Base-by-base conservation (phyloP, 345 rosid species). In the Eutrema yunnanense region DNA sequence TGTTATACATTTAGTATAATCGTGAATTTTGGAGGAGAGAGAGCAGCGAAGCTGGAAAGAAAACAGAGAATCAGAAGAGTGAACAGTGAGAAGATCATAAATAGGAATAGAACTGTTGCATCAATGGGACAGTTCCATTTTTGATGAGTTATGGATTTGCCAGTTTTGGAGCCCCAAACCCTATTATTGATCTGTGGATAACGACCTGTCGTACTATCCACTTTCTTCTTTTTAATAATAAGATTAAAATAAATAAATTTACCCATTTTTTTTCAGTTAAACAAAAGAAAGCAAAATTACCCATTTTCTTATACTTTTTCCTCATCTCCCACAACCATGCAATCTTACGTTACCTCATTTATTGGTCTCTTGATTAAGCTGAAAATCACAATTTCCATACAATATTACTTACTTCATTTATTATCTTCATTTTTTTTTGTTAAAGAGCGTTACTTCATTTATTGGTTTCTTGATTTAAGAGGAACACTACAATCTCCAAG, bases 91-190 rank as follows among this genome's bases (percentile, higher is more conserved):
- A 62, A 76, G 75, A 69, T 69, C 74, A 37, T 48, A 62, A 76
- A 76, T 69, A 76, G 65, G 26, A 40, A 56, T 16, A 76, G 3
- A 76, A 76, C 80, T 76, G 72, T 71, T 47, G 65, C 30, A 64
- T 71, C 75, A 76, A 76, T 76, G 80, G 72, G 80, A 76, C 80
- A 71, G 67, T 70, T 76, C 76, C 50, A 71, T 56, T 3, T 71
- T 57, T 71, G 54, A 71, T 49, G 72, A 76, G 76, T 71, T 22
- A 57, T 71, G 62, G 5, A 29, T 65, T 76, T 76, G 72, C 76
- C 80, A 71, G 76, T 70, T 70, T 56, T 57, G 60, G 79, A 69
- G 71, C 75, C 79, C 78, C 73, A 67, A 67, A 74, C 62, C 78
- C 73, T 74, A 74, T 74, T 74, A 74, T 67, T 74, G 78, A 60